phyloP scores from a whole-genome alignment of 2,329 filamentous ascomycete genomes.

The Aspergillus neoniger region DNA sequence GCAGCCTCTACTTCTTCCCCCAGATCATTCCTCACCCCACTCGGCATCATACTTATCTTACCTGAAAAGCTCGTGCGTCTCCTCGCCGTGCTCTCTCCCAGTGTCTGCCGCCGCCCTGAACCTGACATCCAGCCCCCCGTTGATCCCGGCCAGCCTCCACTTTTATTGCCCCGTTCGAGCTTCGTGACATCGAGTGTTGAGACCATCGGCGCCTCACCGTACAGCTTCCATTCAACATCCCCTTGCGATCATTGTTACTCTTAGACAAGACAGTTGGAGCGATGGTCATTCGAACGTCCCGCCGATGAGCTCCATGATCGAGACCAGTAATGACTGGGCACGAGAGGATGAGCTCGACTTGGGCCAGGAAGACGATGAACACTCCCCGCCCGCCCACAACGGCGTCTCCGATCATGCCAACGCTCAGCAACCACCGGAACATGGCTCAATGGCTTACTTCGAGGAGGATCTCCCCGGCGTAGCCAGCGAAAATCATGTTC shows the following conservation, averaged over 20 bases:
- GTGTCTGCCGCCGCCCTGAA: neutral
- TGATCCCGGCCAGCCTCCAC: constrained; percentile 3
- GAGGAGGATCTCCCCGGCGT: constrained; percentile 33
- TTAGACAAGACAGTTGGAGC: constrained; percentile 37
- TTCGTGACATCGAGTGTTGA: neutral
- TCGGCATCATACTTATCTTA: neutral
- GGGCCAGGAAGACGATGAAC: constrained; percentile 44
- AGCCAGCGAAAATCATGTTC: constrained; percentile 26
- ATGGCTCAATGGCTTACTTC: constrained; percentile 23
- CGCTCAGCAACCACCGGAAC: constrained; percentile 20
- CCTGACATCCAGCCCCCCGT: neutral
- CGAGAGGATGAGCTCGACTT: constrained; percentile 56
- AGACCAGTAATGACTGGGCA: constrained; percentile 63
- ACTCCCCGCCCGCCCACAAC: constrained; percentile 32
- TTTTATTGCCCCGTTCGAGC: neutral
- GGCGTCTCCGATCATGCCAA: constrained; percentile 24
- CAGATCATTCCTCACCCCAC: neutral
- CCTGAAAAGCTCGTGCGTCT: neutral
- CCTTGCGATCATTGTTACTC: neutral
- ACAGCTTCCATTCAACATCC: neutral
- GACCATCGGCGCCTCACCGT: neutral
- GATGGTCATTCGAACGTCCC: constrained; percentile 54
- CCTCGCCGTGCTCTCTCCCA: neutral
- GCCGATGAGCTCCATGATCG: constrained; percentile 70
- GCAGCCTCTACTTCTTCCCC: neutral